Evolutionary conservation across 2,329 filamentous ascomycete species (phyloP).

Genomic region (Phoma sp.): DNA sequence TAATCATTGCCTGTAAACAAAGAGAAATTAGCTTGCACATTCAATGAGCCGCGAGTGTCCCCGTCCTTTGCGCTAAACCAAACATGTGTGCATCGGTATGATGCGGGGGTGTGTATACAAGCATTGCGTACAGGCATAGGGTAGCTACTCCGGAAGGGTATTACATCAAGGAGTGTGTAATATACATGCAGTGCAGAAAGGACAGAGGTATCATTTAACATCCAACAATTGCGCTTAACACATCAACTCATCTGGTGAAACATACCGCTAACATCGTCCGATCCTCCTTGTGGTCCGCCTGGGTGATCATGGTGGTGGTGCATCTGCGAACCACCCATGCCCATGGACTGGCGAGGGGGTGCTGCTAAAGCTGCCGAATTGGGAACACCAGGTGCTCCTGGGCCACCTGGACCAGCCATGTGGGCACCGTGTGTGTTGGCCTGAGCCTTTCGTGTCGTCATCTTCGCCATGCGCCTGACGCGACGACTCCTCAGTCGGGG

Average conservation of each 20-base stretch:
- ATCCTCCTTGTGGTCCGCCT: conserved; percentile 70
- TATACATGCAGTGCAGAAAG: conserved; percentile 53
- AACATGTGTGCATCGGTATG: conserved; percentile 29
- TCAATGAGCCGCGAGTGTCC: conserved; percentile 29
- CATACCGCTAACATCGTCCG: conserved; percentile 94
- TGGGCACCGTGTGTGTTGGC: conserved; percentile 66
- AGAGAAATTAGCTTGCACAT: conserved; percentile 54
- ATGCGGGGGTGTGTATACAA: conserved; percentile 29
- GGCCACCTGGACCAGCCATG: conserved; percentile 70
- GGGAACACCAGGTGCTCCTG: conserved; percentile 70
- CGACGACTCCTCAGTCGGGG: conserved; percentile 87
- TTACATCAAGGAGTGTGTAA: conserved; percentile 54
- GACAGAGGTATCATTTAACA: conserved; percentile 52
- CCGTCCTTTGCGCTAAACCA: conserved; percentile 32
- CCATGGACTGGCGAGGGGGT: conserved; percentile 70
- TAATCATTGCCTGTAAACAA: conserved; percentile 63
- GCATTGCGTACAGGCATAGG: conserved; percentile 40
- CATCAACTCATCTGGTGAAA: conserved; percentile 88
- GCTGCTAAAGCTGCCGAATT: conserved; percentile 67
- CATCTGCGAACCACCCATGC: conserved; percentile 70
- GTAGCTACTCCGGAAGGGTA: conserved; percentile 50
- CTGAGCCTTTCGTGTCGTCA: conserved; percentile 82
- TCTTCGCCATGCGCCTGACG: conserved; percentile 94
- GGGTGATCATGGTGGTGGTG: conserved; percentile 77
- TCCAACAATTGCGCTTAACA: conserved; percentile 49